phyloP scores from a whole-genome alignment of 495 filamentous ascomycete species.

The Aspergillus carlsbadensis region DNA sequence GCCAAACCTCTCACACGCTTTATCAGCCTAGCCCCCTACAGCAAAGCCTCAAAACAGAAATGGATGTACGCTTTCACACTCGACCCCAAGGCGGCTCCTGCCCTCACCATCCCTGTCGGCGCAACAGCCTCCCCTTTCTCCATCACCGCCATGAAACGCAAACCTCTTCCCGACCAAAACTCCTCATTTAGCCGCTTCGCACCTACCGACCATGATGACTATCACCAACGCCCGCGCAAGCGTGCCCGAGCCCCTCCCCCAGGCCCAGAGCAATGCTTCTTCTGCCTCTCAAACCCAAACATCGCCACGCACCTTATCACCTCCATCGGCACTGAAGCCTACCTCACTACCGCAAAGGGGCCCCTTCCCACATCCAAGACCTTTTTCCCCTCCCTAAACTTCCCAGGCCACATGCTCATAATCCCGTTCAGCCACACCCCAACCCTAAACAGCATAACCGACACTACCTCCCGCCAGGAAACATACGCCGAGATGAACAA shows the following conservation, averaged over 20 bases:
- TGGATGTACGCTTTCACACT: constrained; percentile 88
- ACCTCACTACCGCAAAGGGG: constrained; percentile 89
- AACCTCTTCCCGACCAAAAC: constrained; percentile 45
- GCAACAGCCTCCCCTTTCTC: constrained; percentile 71
- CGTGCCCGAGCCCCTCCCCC: constrained; percentile 59
- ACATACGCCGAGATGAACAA: constrained; percentile 76
- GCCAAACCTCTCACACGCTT: constrained; percentile 73
- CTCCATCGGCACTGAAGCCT: constrained; percentile 78
- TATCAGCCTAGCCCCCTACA: constrained; percentile 77
- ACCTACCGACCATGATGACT: constrained; percentile 34
- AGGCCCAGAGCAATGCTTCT: constrained; percentile 82
- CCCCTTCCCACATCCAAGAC: constrained; percentile 69
- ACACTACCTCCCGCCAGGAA: constrained; percentile 48
- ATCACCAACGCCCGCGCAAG: constrained; percentile 48
- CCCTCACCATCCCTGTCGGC: constrained; percentile 59
- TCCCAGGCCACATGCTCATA: constrained; percentile 86
- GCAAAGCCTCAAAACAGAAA: constrained; percentile 72
- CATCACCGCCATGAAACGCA: constrained; percentile 56
- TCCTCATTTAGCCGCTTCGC: constrained; percentile 65
- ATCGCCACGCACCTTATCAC: constrained; percentile 84
- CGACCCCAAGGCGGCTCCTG: constrained; percentile 57
- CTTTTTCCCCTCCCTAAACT: constrained; percentile 62
- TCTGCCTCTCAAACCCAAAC: constrained; percentile 84
- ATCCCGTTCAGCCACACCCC: constrained; percentile 79
- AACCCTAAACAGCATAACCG: constrained; percentile 60